These are phyloP conservation scores for Thalassiosira mediterranea DNA, from an alignment of 352 stramenopile genomes.

Conservation along the genomic window DNA sequence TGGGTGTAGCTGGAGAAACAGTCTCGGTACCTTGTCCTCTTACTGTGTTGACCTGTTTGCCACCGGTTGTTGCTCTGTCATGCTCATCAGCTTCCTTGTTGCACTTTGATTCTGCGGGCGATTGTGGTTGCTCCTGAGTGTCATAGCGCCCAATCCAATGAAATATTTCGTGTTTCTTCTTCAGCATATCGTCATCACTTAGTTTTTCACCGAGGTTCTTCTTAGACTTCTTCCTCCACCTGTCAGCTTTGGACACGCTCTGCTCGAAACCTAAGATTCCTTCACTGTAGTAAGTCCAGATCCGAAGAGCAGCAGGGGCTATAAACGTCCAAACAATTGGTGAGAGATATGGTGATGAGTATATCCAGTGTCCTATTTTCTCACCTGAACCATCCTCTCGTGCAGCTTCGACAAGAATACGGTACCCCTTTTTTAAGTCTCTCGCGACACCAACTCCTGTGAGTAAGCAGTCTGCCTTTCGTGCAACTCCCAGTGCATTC, in stretches of 20 bases:
- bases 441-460: constrained; percentile 16
- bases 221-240: not conserved
- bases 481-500: constrained; percentile 11
- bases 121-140: too few relatives aligned
- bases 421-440: constrained; percentile 4
- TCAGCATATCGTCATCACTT: not conserved
- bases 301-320: constrained; percentile 11
- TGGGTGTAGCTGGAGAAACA: too few relatives aligned
- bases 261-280: constrained; percentile 12
- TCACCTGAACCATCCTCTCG: constrained; percentile 13
- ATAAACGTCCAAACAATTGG: not conserved
- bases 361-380: not conserved
- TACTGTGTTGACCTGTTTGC: too few relatives aligned
- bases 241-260: not conserved
- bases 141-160: too few relatives aligned
- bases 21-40: too few relatives aligned
- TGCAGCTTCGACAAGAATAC: constrained; percentile 7
- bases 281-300: constrained; percentile 21
- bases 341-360: not conserved
- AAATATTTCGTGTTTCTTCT: too few relatives aligned
- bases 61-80: not conserved
- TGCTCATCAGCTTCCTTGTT: too few relatives aligned
- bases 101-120: too few relatives aligned
- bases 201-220: not conserved
- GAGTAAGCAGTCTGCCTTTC: constrained; percentile 35